These are phyloP conservation scores for Chaetomium fimeti DNA, from an alignment of 495 filamentous ascomycete genomes.

Conservation along the genomic window DNA sequence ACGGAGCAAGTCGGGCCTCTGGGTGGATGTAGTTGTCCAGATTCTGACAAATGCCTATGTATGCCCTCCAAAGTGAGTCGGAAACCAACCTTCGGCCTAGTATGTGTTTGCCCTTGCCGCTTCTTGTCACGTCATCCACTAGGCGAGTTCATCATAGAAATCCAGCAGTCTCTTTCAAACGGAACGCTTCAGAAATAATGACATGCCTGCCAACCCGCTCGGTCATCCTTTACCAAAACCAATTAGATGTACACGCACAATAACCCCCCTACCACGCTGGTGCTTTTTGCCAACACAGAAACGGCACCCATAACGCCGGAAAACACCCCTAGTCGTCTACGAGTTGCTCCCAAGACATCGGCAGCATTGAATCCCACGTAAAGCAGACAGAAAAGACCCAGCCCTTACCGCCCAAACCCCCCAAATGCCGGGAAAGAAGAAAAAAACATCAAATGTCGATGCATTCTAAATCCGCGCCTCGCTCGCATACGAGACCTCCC, in stretches of 20 bases:
- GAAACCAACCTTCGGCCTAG: too few species aligned
- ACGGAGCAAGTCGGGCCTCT: background rate
- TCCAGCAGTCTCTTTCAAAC: background rate
- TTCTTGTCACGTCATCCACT: too few species aligned
- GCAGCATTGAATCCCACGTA: background rate
- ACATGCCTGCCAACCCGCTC: background rate
- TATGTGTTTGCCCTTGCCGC: too few species aligned
- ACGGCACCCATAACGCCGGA: conserved; percentile 7
- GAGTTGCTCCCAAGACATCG: background rate
- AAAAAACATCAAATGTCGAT: background rate
- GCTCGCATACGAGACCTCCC: conserved; percentile 20
- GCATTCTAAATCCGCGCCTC: conserved; percentile 7
- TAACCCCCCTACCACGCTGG: background rate
- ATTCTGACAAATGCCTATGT: too few species aligned
- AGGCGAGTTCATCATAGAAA: background rate
- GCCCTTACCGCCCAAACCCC: background rate
- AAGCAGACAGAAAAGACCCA: background rate
- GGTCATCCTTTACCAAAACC: background rate
- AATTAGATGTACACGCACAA: background rate
- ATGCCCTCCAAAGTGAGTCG: too few species aligned
- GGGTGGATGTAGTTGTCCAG: background rate
- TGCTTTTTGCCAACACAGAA: conserved; percentile 3
- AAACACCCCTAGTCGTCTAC: background rate
- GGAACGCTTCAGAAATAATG: background rate
- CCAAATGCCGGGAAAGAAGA: background rate